A percentile compares a stretch with the other conserved stretches of the same genome.
Conservation (phyloP, 176 grass and related monocot species). For the Ananas comosus region DNA sequence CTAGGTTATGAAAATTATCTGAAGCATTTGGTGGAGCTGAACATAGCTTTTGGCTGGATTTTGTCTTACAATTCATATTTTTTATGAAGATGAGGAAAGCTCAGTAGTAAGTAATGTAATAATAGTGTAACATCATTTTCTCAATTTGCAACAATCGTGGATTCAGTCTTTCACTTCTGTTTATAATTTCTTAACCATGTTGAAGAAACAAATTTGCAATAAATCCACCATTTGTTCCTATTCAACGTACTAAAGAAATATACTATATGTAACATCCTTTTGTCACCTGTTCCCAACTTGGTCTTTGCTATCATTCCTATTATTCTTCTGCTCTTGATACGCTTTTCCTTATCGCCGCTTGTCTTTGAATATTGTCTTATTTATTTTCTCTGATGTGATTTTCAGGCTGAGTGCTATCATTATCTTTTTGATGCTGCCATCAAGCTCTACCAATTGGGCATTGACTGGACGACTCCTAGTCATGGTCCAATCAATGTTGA, state of each 20-base stretch:
- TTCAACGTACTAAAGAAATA: no score
- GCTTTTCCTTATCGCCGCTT: background rate
- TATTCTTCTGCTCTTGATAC: background rate
- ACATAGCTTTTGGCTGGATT: background rate
- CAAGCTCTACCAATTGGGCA: constrained; percentile 76
- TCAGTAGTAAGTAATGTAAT: no score
- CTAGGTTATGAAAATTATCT: background rate
- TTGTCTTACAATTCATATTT: background rate
- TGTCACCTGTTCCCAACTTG: no score
- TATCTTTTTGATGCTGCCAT: constrained; percentile 93
- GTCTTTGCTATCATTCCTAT: no score
- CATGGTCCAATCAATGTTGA: constrained; percentile 50
- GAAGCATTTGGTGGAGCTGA: background rate
- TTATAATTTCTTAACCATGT: no score
- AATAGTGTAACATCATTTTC: no score
- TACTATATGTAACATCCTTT: no score
- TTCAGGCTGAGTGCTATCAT: constrained; percentile 93
- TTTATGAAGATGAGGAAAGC: background rate
- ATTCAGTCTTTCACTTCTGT: no score
- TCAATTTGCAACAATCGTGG: no score
- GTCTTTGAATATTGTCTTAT: constrained; percentile 1
- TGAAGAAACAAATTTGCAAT: no score
- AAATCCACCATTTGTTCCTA: no score
- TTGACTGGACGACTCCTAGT: constrained; percentile 71
- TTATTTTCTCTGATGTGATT: constrained; percentile 18